Conservation (phyloP, 257 asterid species). For the Cordia subcordata region DNA sequence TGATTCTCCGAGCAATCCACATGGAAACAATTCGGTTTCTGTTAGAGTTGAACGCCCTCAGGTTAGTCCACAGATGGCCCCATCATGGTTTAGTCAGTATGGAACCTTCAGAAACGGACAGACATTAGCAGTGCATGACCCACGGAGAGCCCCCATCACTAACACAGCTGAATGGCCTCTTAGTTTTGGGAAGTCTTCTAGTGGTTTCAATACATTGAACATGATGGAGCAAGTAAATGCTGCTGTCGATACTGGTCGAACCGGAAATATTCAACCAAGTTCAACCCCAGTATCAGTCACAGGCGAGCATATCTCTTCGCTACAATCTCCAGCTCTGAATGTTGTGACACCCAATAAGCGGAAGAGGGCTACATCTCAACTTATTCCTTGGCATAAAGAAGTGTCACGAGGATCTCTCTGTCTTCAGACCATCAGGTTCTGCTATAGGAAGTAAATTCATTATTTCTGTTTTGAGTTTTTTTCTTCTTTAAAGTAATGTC, state of each 20-base stretch:
- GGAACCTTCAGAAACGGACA: conserved; percentile 59
- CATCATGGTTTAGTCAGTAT: conserved; percentile 73
- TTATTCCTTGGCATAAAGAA: conserved; percentile 61
- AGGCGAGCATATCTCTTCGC: conserved; percentile 35
- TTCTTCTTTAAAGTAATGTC: background rate
- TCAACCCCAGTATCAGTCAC: conserved; percentile 29
- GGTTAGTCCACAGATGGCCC: conserved; percentile 70
- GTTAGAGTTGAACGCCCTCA: conserved; percentile 29
- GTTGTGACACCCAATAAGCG: conserved; percentile 48
- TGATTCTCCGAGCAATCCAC: conserved; percentile 24
- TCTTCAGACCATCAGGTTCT: conserved; percentile 48
- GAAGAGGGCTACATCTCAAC: conserved; percentile 40
- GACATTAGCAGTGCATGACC: conserved; percentile 36
- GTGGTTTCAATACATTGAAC: conserved; percentile 30
- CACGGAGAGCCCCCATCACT: conserved; percentile 24
- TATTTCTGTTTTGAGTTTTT: background rate
- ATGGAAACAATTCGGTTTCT: conserved; percentile 14
- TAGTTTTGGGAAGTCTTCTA: conserved; percentile 36
- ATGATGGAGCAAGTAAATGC: conserved; percentile 35
- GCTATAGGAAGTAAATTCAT: conserved; percentile 1
- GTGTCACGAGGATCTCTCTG: conserved; percentile 35
- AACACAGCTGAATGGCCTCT: conserved; percentile 38
- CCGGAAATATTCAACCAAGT: conserved; percentile 19
- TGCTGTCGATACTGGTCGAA: conserved; percentile 31
- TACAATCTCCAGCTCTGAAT: conserved; percentile 20